Evolutionary conservation across 176 grass and related monocot species (phyloP), one percentile per base, ranked within the genome.

Genomic region (Zizania latifolia): DNA sequence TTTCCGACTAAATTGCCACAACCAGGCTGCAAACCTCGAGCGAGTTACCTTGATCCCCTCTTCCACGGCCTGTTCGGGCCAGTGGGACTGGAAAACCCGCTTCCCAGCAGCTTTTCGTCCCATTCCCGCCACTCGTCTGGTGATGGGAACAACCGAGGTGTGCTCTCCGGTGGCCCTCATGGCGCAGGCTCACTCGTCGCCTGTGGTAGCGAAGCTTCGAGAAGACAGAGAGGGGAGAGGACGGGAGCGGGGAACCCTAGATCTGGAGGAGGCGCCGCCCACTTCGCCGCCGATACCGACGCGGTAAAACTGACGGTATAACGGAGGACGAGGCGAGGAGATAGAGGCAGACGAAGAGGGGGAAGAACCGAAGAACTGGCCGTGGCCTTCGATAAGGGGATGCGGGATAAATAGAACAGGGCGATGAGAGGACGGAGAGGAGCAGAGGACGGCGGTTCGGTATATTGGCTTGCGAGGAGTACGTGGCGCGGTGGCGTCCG

Each of bases 21-120:
- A 16, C 35, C 14, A 68, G 30, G 58, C 60, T 63, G 55, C 2
- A 74, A 32, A 7, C 38, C 57, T 51, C 24, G n/a, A 32, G 27
- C 15, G 19, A n/a, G 29, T 8, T 81, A 98, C 95, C 95, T 94
- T 88, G 81, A 94, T 15, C 8, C 91, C 91, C 24, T 90, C 89
- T 58, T 94, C 78, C 34, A 86, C 89, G 60, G 68, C 79, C 76
- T 81, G 75, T 48, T 90, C 84, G 5, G 86, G 13, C 91, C 84
- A 98, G 72, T 94, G 72, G 4, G 95, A 79, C 86, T 78, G 65
- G 81, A 92, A 98, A 71, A 83, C 79, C 12, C 73, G 81, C 84
- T 72, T 87, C 64, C 27, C 53, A 1, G 27, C 53, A 68, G 72
- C 44, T 13, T 66, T 68, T 0, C 19, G 28, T 15, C 8, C 70